Evolutionary conservation across 805 yeast genomes (phyloP), one percentile per base, ranked within the genome.

Genomic region (Candida easanensis): DNA sequence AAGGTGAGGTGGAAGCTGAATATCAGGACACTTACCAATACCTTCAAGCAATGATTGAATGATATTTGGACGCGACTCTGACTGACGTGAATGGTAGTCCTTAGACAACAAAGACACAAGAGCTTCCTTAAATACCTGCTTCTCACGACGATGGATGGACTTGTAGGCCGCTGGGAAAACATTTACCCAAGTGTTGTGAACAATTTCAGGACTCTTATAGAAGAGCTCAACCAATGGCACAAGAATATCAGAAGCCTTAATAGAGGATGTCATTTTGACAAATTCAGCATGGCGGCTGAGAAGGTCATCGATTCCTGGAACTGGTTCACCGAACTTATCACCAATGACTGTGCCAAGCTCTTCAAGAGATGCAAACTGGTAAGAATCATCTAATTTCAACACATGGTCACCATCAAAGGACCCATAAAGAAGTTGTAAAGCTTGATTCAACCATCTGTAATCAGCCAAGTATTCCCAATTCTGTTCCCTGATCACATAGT

Each of bases 391-490:
- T 36, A 87, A 61, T 19, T 61, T 63, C 16, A 88, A 53, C 2
- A 57, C 61, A 42, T 74, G 68, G 1, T 74, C 73, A 31, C 62
- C 63, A 44, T 82, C 83, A 51, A 87, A 80, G 0, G 96, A 74
- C 0, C 93, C 96, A 57, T 84, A 88, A 6, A 93, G 65, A 22
- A 95, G 65, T 58, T 90, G 97, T 16, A 88, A 70, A 0, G 96
- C 98, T 62, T 91, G 98, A 60, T 88, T 88, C 48, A 91, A 66
- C 99, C 99, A 93, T 33, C 89, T 86, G 55, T 85, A 86, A 52
- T 93, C 99, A 0, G 95, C 90, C 30, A 93, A 68, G 51, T 78
- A 84, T 60, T 93, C 99, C 99, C 99, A 93, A 57, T 88, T 91
- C 61, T 93, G 99, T 56, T 93, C 98, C 30, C 91, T 71, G n/a